Evolutionary conservation across 495 filamentous ascomycete genomes (phyloP), one percentile per base, ranked within the genome.

Genomic region (Xylaria longipes): DNA sequence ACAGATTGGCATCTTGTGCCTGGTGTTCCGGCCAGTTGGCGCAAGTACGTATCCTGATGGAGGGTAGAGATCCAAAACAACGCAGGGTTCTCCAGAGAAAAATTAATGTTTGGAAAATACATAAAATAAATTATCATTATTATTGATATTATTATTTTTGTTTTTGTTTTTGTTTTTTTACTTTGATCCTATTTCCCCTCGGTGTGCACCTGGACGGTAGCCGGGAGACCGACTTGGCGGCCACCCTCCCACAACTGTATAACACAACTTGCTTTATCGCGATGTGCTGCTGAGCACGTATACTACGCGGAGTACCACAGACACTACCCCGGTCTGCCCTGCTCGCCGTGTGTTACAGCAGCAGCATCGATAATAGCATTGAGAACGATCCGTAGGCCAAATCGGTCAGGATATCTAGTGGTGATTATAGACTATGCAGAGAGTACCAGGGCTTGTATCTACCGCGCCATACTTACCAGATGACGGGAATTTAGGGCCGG

Each of bases 11-110:
- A 65, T 65, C 54, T 48, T 67, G 63, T 58, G 62, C 62, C 69
- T 71, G 62, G 52, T 56, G 61, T 57, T 60, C 60, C 69, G 52
- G 69, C 62, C 69, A 71, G 69, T 60, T 71, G 69, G 69, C 62
- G 37, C 46, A 61, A 48, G 62, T 48, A 65, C 50, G 33, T 48
- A 25, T 46, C 45, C 27, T 45, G 43, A 69, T 62, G 54, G 67
- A 45, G 56, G 67, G 67, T 61, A 50, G 50, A 56, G 48, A 39
- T 56, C 35, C 29, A 63, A 29, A 67, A 20, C 46, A 31, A 6
- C 7, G 65, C 65, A 56, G 31, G 41, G 35, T 39, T 41, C 11
- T 17, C 29, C 33, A n/a, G 17, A 9, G 22, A n/a, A 33, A 33
- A 31, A 27, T 11, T 20, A 33, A 48, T 64, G 62, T 9, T 43